Percentiles rank a stretch among this genome's conserved stretches.
Evolutionary conservation across 352 stramenopile genomes (phyloP).

Genomic region (Phytopythium oedochilum): DNA sequence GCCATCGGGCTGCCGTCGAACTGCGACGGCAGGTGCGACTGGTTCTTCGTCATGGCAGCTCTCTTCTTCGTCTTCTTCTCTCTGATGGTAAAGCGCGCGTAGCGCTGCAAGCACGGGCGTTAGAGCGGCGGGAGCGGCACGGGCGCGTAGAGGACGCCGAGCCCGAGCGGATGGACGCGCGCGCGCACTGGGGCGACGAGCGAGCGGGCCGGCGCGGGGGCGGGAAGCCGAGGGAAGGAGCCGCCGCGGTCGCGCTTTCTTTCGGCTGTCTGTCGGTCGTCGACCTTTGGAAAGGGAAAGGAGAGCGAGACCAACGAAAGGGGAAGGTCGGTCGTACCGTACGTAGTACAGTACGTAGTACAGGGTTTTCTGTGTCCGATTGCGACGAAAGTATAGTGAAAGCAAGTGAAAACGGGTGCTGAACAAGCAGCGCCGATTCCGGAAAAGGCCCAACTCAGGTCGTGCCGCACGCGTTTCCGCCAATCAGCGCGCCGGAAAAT

Average conservation of each 20-base stretch:
- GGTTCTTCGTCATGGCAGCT: neutral
- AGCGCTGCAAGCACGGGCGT: neutral
- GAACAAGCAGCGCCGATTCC: neutral
- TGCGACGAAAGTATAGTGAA: neutral
- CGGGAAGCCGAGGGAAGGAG: no score
- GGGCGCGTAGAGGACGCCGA: neutral
- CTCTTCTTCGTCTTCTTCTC: neutral
- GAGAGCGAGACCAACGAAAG: no score
- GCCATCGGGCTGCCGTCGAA: slow-evolving; percentile 14
- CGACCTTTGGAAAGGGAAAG: no score
- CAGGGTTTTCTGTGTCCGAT: neutral
- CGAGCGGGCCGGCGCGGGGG: neutral
- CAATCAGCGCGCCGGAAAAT: neutral
- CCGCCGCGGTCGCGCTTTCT: no score
- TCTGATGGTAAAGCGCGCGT: neutral
- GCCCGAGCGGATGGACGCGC: neutral
- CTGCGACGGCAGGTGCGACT: slow-evolving; percentile 6
- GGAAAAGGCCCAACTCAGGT: neutral
- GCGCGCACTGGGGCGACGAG: neutral
- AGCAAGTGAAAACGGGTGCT: neutral
- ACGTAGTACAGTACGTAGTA: neutral
- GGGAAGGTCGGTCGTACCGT: neutral
- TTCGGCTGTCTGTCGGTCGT: no score
- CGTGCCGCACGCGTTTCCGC: neutral
- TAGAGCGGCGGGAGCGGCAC: neutral